Percentiles rank a stretch among this genome's conserved stretches.
These are phyloP conservation scores for Fusarium scirpi DNA, from an alignment of 2,329 filamentous ascomycete genomes.

Conservation along the genomic window DNA sequence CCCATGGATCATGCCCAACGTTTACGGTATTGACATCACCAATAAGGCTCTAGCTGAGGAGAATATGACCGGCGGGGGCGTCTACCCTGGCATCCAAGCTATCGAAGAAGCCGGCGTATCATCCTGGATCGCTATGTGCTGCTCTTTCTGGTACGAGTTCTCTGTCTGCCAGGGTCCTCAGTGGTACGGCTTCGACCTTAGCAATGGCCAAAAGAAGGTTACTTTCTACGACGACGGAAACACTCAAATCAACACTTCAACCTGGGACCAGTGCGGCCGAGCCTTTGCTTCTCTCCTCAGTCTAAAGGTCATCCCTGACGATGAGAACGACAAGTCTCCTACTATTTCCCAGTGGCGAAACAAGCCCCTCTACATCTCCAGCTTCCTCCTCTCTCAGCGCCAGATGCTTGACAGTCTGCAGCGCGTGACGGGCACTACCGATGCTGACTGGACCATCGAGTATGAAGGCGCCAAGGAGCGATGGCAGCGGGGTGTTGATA, in stretches of 20 bases:
- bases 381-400: slow-evolving; percentile 69
- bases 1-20: slow-evolving; percentile 67
- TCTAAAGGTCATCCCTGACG: slow-evolving; percentile 60
- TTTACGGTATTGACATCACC: slow-evolving; percentile 56
- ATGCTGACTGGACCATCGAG: slow-evolving; percentile 63
- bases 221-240: slow-evolving; percentile 69
- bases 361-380: slow-evolving; percentile 62
- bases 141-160: slow-evolving; percentile 68
- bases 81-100: slow-evolving; percentile 49
- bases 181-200: slow-evolving; percentile 63
- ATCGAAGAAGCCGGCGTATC: slow-evolving; percentile 56
- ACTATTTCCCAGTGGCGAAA: slow-evolving; percentile 55
- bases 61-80: slow-evolving; percentile 42
- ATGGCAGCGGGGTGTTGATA: slow-evolving; percentile 60
- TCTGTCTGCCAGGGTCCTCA: slow-evolving; percentile 56
- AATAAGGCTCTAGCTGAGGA: slow-evolving; percentile 55
- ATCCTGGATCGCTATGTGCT: slow-evolving; percentile 63
- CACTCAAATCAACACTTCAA: slow-evolving; percentile 67
- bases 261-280: slow-evolving; percentile 68
- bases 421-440: slow-evolving; percentile 67
- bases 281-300: slow-evolving; percentile 64
- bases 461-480: slow-evolving; percentile 61
- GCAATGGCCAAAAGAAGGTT: slow-evolving; percentile 50
- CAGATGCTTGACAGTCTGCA: slow-evolving; percentile 73
- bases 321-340: slow-evolving; percentile 47